Evolutionary conservation across 2,329 filamentous ascomycete species (phyloP).

Genomic region (Aschersonia sp.): DNA sequence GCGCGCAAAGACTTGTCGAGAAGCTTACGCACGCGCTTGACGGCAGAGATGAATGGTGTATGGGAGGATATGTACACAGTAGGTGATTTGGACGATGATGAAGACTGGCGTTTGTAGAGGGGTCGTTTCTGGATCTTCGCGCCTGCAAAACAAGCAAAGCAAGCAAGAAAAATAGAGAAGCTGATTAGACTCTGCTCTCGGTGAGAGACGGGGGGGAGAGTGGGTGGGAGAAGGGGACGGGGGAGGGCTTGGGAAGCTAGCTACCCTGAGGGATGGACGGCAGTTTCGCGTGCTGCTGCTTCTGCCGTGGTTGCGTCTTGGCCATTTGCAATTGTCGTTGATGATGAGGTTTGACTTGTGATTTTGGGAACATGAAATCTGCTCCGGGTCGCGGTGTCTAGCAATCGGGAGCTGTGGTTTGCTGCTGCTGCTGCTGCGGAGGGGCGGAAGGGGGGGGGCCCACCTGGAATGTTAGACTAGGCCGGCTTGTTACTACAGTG

Average conservation of each 20-base stretch:
- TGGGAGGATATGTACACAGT: slow-evolving; percentile 50
- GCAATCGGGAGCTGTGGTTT: no score
- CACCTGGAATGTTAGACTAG: no score
- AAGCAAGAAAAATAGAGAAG: neutral
- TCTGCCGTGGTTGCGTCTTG: neutral
- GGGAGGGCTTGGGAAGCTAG: neutral
- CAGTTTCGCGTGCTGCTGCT: neutral
- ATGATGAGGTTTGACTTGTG: no score
- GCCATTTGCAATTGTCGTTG: neutral
- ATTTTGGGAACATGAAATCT: no score
- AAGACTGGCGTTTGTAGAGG: slow-evolving; percentile 22
- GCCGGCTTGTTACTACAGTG: no score
- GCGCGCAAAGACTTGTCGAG: slow-evolving; percentile 35
- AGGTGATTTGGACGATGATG: slow-evolving; percentile 26
- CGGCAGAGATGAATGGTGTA: slow-evolving; percentile 52
- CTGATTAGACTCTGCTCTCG: neutral
- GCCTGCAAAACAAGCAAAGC: slow-evolving; percentile 17
- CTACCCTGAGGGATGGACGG: slow-evolving; percentile 3
- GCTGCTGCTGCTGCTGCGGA: no score
- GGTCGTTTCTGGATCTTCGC: slow-evolving; percentile 34
- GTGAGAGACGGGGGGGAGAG: neutral
- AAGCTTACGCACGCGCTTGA: slow-evolving; percentile 49
- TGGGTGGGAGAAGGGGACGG: neutral
- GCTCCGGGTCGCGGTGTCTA: no score
- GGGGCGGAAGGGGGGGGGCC: no score